phyloP scores from a whole-genome alignment of 1,284 basidiomycete species.

The Sporisorium iseilematis-ciliati region DNA sequence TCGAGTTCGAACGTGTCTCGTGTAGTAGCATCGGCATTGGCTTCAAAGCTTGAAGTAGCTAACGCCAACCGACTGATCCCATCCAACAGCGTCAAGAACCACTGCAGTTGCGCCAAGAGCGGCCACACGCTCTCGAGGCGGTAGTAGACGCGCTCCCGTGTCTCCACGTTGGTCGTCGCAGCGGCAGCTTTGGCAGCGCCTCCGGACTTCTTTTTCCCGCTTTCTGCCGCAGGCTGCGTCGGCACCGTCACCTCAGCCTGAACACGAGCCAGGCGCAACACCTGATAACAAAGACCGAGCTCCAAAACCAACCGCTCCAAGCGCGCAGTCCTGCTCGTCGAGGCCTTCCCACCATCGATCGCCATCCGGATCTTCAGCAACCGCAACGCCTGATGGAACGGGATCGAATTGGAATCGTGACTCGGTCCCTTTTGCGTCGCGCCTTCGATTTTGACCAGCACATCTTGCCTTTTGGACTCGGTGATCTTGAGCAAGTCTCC shows the following conservation, averaged over 20 bases:
- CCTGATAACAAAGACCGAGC: slow-evolving; percentile 34
- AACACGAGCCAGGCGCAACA: slow-evolving; percentile 32
- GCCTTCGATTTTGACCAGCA: slow-evolving; percentile 42
- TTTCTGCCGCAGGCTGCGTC: slow-evolving; percentile 15
- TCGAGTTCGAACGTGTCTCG: slow-evolving; percentile 15
- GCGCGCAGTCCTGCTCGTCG: not conserved
- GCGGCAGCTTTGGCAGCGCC: slow-evolving; percentile 15
- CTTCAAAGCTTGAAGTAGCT: slow-evolving; percentile 7
- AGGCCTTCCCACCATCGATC: slow-evolving; percentile 3
- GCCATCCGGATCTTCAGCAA: slow-evolving; percentile 48
- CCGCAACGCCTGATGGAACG: slow-evolving; percentile 37
- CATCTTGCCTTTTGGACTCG: slow-evolving; percentile 43
- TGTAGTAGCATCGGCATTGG: not conserved
- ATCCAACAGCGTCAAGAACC: slow-evolving; percentile 42
- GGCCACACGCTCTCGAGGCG: slow-evolving; percentile 49
- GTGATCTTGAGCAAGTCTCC: slow-evolving; percentile 45
- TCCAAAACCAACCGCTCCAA: slow-evolving; percentile 33
- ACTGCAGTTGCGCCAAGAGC: slow-evolving; percentile 45
- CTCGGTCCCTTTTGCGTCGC: slow-evolving; percentile 37
- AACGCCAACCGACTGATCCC: slow-evolving; percentile 30
- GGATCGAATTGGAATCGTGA: slow-evolving; percentile 39
- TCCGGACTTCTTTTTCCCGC: slow-evolving; percentile 27
- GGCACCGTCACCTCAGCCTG: slow-evolving; percentile 17
- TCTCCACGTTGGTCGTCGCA: slow-evolving; percentile 6
- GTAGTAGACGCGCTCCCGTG: slow-evolving; percentile 37